Evolutionary conservation across 176 grass and related monocot genomes (phyloP).

Genomic region (Phragmites australis): DNA sequence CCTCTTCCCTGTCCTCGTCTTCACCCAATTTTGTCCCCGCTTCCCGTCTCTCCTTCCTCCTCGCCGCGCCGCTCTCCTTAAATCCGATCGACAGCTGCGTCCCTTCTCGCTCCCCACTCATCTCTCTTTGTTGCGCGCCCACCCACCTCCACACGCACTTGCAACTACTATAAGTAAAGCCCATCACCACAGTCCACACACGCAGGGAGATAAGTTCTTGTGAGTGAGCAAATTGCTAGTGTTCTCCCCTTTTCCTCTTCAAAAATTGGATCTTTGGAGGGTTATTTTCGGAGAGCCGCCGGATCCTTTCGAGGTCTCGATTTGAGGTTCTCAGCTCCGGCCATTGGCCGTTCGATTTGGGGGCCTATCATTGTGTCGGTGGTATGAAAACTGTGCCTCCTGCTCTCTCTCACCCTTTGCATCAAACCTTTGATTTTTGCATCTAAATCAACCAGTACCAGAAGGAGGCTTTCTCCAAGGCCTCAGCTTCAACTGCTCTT

Average conservation of each 20-base stretch:
- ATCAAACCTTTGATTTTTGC: conserved; percentile 7
- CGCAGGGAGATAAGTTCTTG: conserved; percentile 3
- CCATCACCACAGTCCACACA: background rate
- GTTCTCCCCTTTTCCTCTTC: background rate
- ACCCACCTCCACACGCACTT: background rate
- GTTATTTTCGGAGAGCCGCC: background rate
- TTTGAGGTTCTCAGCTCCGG: background rate
- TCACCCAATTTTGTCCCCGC: conserved; percentile 2
- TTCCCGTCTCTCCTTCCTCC: background rate
- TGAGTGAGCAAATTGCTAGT: background rate
- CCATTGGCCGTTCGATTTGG: background rate
- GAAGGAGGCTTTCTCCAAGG: background rate
- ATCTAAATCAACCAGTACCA: background rate
- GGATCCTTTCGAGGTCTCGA: background rate
- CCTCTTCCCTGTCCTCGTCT: background rate
- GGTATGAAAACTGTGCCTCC: conserved; percentile 21
- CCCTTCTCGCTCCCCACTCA: background rate
- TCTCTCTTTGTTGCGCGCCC: background rate
- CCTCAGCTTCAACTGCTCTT: background rate
- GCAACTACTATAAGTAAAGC: background rate
- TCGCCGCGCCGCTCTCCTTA: background rate
- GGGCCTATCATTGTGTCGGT: background rate
- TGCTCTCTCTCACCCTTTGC: background rate
- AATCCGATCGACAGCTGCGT: conserved; percentile 13
- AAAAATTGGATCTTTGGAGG: background rate